Evolutionary conservation across 2,329 filamentous ascomycete genomes (phyloP), one percentile per base, ranked within the genome.

Genomic region (Xylariales sp.): DNA sequence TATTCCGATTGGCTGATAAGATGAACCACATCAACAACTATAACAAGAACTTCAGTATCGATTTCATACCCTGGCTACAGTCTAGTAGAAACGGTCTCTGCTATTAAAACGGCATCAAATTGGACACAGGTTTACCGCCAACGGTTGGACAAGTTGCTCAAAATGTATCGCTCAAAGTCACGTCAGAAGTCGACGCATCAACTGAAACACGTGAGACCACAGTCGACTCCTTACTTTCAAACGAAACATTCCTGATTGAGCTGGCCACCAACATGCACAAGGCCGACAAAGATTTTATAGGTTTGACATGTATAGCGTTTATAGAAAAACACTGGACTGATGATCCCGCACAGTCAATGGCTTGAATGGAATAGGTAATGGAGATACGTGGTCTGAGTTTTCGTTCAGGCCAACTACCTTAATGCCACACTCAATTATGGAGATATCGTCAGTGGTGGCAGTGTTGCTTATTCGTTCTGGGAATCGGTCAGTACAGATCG

Each of bases 371-470:
- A 51, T 66, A n/a, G n/a, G n/a, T 1, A 76, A 74, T 2, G 71
- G 80, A 14, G 81, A 84, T 53, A 65, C 76, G 38, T 86, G 77
- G 71, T 83, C 79, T 10, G 81, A 84, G 50, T 77, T 78, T 16
- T 75, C 69, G 1, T 86, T 80, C 49, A 62, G 41, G 70, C 72
- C 14, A 79, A 84, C 54, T 70, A 74, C 22, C 66, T 84, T 8
- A 70, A 72, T 11, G 68, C 68, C 11, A 66, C 61, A 28, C 60
- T 73, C 9, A 78, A 80, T 51, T 70, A 73, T 49, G 78, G 73
- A 1, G 76, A 83, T 47, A 62, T 74, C 5, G 53, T 58, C 5
- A 48, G 50, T 20, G 68, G 69, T 1, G 70, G 69, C 5, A 65
- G 61, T 15, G 57, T 67, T 3, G 61, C 60, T 1, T 60, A 62